Conservation (phyloP, 2,329 filamentous ascomycete genomes). For the Aspergillus quadrilineatus region DNA sequence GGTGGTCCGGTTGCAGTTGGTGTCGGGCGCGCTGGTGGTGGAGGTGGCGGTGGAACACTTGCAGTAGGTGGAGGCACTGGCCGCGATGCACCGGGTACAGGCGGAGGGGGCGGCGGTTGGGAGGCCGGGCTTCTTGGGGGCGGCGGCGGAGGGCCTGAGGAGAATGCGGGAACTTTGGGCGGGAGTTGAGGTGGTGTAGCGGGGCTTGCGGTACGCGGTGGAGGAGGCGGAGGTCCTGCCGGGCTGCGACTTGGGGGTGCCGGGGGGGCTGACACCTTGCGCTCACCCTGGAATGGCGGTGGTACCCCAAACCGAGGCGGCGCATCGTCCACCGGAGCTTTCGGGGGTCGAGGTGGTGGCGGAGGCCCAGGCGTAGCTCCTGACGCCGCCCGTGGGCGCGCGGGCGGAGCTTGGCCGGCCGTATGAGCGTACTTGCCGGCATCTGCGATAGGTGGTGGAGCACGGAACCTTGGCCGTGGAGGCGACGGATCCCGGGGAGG, state of each 20-base stretch:
- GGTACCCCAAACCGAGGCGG: slow-evolving; percentile 70
- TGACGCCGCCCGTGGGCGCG: slow-evolving; percentile 52
- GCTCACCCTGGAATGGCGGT: slow-evolving; percentile 71
- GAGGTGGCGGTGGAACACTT: slow-evolving; percentile 32
- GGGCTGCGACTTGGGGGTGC: slow-evolving; percentile 70
- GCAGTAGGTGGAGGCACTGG: slow-evolving; percentile 31
- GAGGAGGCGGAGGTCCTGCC: slow-evolving; percentile 67
- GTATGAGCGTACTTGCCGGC: slow-evolving; percentile 79
- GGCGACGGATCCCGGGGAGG: slow-evolving; percentile 67
- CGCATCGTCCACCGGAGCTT: slow-evolving; percentile 68
- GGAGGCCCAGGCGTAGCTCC: slow-evolving; percentile 59
- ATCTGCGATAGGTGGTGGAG: slow-evolving; percentile 83
- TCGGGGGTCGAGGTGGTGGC: slow-evolving; percentile 67
- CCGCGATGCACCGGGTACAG: slow-evolving; percentile 34
- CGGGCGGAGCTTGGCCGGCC: slow-evolving; percentile 47
- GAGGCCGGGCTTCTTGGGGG: slow-evolving; percentile 45
- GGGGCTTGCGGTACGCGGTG: slow-evolving; percentile 49
- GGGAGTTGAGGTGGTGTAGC: slow-evolving; percentile 52
- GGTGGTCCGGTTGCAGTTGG: slow-evolving; percentile 33
- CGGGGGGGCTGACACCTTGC: slow-evolving; percentile 64
- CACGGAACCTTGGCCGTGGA: slow-evolving; percentile 70
- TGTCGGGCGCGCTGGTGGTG: slow-evolving; percentile 36
- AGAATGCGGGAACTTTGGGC: slow-evolving; percentile 40
- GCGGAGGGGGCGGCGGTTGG: slow-evolving; percentile 45
- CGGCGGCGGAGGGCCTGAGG: slow-evolving; percentile 56